Evolutionary conservation across 768 basidiomycete genomes (phyloP).

Genomic region (Kwoniella dendrophila): DNA sequence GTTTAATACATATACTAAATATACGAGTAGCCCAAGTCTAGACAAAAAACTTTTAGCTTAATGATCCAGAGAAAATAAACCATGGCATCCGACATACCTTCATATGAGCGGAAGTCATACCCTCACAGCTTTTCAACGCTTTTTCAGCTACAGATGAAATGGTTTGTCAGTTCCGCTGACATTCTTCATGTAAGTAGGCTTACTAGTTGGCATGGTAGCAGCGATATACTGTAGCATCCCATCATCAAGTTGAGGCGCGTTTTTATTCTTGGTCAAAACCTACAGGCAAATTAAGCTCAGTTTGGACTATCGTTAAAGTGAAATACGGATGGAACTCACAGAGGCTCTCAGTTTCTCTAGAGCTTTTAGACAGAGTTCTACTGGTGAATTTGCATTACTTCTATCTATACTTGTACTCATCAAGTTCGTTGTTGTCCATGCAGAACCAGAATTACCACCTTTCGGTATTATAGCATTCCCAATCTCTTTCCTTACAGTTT

Average conservation of each 20-base stretch:
- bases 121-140: constrained; percentile 34
- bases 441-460: neutral
- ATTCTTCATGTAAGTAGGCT: constrained; percentile 13
- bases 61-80: neutral
- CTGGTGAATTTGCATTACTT: constrained; percentile 26
- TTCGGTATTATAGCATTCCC: neutral
- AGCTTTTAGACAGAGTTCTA: constrained; percentile 33
- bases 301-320: neutral
- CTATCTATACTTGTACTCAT: constrained; percentile 15
- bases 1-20: constrained; percentile 20
- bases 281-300: constrained; percentile 5
- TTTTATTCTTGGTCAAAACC: constrained; percentile 28
- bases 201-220: constrained; percentile 44
- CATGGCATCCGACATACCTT: constrained; percentile 16
- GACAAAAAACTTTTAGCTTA: neutral
- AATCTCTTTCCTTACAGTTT: constrained; percentile 19
- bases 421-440: neutral
- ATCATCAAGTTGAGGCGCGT: constrained; percentile 41
- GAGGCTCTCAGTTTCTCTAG: constrained; percentile 31
- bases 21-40: constrained; percentile 20
- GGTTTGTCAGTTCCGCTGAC: neutral
- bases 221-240: constrained; percentile 47
- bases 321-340: constrained; percentile 22
- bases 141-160: constrained; percentile 15
- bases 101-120: constrained; percentile 43